Evolutionary conservation across 78 protist species (phyloP), one percentile per base, ranked within the genome.

Genomic region (Thecamonas trahens): DNA sequence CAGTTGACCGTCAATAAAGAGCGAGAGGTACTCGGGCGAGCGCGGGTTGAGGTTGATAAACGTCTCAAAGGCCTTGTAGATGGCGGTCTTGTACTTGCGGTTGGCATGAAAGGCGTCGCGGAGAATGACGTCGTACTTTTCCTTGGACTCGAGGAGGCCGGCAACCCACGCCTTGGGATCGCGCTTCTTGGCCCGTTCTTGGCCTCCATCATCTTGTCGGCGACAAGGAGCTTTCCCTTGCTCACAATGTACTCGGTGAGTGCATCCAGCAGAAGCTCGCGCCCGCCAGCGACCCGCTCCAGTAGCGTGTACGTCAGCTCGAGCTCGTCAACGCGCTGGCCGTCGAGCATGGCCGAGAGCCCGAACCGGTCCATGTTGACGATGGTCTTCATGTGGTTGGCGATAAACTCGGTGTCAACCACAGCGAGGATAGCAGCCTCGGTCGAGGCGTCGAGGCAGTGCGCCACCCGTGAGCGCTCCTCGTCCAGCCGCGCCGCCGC

Each of bases 11-110:
- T 84, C 83, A 22, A 84, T 72, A 61, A 78, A 78, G 28, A 76
- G 47, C 39, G 82, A 84, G 38, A 93, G 50, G 62, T 61, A 70
- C 66, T 91, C 92, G 29, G 97, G 85, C 15, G 94, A 76, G 55
- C 69, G 72, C 72, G 73, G 68, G 58, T 83, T 67, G 34, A 68
- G 49, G 72, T 88, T 88, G 69, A 93, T 70, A 67, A 91, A 73
- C 17, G 34, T 22, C 72, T 93, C 94, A 69, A 89, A 88, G 28
- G 94, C 74, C 74, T 84, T 64, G 57, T 76, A 68, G 15, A 85
- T 31, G n/a, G 89, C 29, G 45, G 76, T 66, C 5, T 32, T 53
- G 70, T 91, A 84, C 45, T 49, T 58, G 42, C 77, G 79, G 61
- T 81, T 80, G 49, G 35, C 29, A 35, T 20, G 61, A 53, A 91